Evolutionary conservation across 2,329 filamentous ascomycete species (phyloP).

Genomic region (Raffaelea ambrosiae): DNA sequence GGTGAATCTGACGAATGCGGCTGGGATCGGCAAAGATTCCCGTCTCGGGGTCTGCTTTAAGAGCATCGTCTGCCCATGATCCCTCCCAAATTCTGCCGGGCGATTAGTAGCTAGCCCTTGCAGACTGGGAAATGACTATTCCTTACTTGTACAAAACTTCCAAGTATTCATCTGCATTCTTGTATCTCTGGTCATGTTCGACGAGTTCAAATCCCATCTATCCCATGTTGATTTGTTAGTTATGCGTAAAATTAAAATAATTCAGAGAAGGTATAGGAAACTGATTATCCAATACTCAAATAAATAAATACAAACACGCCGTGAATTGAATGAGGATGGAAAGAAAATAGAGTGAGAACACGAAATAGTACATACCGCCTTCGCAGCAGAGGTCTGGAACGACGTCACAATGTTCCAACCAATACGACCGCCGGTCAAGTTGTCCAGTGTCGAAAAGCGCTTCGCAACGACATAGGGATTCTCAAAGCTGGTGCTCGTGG

Average conservation of each 20-base stretch:
- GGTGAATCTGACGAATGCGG: too few relatives aligned
- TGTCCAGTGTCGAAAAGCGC: conserved; percentile 12
- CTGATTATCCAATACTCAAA: too few relatives aligned
- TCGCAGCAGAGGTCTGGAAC: conserved; percentile 10
- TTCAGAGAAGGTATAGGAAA: too few relatives aligned
- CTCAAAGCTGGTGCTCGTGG: conserved; percentile 9
- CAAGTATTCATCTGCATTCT: conserved; percentile 15
- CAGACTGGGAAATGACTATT: too few relatives aligned
- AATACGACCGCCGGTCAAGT: conserved; percentile 11
- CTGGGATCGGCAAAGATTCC: too few relatives aligned
- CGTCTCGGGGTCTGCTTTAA: background rate
- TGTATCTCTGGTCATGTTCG: conserved; percentile 15
- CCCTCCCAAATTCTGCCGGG: conserved; percentile 8
- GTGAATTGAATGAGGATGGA: conserved; percentile 13
- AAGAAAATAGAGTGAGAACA: too few relatives aligned
- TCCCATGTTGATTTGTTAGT: background rate
- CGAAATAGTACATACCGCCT: background rate
- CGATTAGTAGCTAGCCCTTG: background rate
- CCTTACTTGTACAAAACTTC: conserved; percentile 12
- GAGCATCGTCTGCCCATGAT: conserved; percentile 12
- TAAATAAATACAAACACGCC: too few relatives aligned
- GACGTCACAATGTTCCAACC: conserved; percentile 17
- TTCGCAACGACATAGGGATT: conserved; percentile 10
- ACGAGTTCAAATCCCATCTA: conserved; percentile 2
- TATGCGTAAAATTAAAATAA: too few relatives aligned